phyloP scores from a whole-genome alignment of 2,329 filamentous ascomycete genomes.

The Colletotrichum lupini region DNA sequence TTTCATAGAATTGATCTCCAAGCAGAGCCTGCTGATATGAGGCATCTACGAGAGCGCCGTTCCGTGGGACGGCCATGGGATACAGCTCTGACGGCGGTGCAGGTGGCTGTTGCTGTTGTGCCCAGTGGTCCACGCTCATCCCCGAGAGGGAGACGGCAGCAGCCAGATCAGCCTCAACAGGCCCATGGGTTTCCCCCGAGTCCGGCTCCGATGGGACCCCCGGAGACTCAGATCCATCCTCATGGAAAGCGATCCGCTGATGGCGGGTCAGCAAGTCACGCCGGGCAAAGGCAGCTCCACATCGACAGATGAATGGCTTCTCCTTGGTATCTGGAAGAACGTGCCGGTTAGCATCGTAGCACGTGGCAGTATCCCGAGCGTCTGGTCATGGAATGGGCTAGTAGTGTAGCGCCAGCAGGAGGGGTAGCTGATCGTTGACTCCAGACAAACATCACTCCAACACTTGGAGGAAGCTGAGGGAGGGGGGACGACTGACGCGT shows the following conservation, averaged over 20 bases:
- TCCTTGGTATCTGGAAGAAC: slow-evolving; percentile 55
- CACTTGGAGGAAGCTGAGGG: slow-evolving; percentile 6
- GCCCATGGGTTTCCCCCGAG: slow-evolving; percentile 43
- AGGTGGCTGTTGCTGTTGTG: slow-evolving; percentile 30
- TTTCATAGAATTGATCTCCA: slow-evolving; percentile 39
- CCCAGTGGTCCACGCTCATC: slow-evolving; percentile 43
- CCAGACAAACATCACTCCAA: background rate
- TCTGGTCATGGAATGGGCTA: slow-evolving; percentile 1
- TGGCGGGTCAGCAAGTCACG: slow-evolving; percentile 57
- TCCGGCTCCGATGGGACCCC: slow-evolving; percentile 33
- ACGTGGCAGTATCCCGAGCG: slow-evolving; percentile 1
- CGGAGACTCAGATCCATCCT: slow-evolving; percentile 39
- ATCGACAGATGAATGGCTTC: slow-evolving; percentile 57
- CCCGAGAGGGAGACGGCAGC: slow-evolving; percentile 47
- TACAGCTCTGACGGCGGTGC: slow-evolving; percentile 12
- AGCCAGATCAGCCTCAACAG: slow-evolving; percentile 41
- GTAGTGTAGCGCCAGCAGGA: background rate
- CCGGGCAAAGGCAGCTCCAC: slow-evolving; percentile 56
- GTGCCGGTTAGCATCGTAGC: slow-evolving; percentile 16
- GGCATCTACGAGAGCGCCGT: slow-evolving; percentile 23
- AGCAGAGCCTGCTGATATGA: slow-evolving; percentile 43
- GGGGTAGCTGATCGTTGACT: background rate
- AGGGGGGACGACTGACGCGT: slow-evolving; percentile 50
- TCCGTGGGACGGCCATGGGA: slow-evolving; percentile 22
- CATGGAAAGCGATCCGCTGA: slow-evolving; percentile 51